A percentile compares a stretch with the other conserved stretches of the same genome.
These are phyloP conservation scores for Tylopilus rubrobrunneus DNA, from an alignment of 768 basidiomycete species.

Conservation along the genomic window DNA sequence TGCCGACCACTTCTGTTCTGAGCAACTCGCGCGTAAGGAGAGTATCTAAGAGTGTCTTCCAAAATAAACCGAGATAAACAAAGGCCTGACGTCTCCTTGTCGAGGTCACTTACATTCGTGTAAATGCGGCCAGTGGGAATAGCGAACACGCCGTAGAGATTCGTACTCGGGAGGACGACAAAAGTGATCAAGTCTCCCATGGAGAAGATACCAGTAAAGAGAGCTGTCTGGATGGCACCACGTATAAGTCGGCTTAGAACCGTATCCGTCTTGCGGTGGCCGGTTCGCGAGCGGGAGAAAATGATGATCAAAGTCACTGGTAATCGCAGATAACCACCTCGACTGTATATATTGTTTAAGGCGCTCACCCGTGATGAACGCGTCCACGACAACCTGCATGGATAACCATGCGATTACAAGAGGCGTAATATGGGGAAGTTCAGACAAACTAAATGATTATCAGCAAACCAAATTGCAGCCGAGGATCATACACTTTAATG, in stretches of 20 bases:
- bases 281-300: background rate
- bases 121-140: conserved; percentile 40
- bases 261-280: background rate
- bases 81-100: background rate
- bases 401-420: conserved; percentile 48
- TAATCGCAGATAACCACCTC: too few species aligned
- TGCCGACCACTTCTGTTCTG: too few species aligned
- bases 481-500: conserved; percentile 34
- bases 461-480: background rate
- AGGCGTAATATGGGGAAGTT: conserved; percentile 38
- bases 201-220: background rate
- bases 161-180: conserved; percentile 24
- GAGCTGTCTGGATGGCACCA: background rate
- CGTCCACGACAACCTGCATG: conserved; percentile 42
- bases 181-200: conserved; percentile 18
- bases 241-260: conserved; percentile 1
- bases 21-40: background rate
- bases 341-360: too few species aligned
- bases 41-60: background rate
- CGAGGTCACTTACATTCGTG: conserved; percentile 31
- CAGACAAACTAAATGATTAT: conserved; percentile 29
- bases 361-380: conserved; percentile 39
- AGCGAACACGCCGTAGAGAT: conserved; percentile 25
- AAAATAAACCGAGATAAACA: background rate
- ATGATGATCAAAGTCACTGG: background rate